Percentiles rank a stretch among this genome's conserved stretches.
These are phyloP conservation scores for Bipolaris zeicola DNA, from an alignment of 2,329 filamentous ascomycete species.

Conservation along the genomic window DNA sequence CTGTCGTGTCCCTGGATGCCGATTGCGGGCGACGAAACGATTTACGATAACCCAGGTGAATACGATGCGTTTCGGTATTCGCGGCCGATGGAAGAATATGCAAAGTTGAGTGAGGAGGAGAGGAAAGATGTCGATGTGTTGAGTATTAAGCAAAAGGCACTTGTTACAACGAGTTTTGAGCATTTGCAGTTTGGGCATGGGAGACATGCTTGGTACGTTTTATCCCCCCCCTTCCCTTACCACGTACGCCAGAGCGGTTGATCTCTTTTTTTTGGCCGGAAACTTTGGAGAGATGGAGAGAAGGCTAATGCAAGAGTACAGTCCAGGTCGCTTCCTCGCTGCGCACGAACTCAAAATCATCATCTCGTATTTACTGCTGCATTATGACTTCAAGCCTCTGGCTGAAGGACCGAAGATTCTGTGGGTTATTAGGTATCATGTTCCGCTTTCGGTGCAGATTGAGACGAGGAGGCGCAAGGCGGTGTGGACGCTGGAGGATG, in stretches of 20 bases:
- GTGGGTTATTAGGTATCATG: constrained; percentile 21
- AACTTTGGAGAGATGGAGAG: no score
- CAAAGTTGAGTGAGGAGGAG: constrained; percentile 23
- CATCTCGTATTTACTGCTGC: constrained; percentile 44
- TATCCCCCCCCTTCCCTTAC: not conserved
- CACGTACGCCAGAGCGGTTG: no score
- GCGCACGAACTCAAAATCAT: constrained; percentile 48
- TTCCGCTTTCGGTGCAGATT: constrained; percentile 14
- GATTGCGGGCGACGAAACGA: constrained; percentile 23
- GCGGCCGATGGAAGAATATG: constrained; percentile 26
- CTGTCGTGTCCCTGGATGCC: constrained; percentile 27
- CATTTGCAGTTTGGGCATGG: constrained; percentile 65
- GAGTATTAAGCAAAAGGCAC: constrained; percentile 51
- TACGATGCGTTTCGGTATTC: constrained; percentile 37
- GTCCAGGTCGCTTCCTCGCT: constrained; percentile 49
- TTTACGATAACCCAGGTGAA: constrained; percentile 20
- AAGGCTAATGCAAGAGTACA: not conserved
- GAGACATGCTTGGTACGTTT: constrained; percentile 51
- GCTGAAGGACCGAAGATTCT: constrained; percentile 28
- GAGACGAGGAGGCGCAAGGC: constrained; percentile 17
- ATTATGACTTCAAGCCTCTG: constrained; percentile 46
- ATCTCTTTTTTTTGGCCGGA: no score
- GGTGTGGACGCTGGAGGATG: constrained; percentile 12
- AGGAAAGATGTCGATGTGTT: constrained; percentile 24
- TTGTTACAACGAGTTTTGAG: constrained; percentile 60